Evolutionary conservation across 768 basidiomycete species (phyloP).

Genomic region (Nevesoporus exiguus): DNA sequence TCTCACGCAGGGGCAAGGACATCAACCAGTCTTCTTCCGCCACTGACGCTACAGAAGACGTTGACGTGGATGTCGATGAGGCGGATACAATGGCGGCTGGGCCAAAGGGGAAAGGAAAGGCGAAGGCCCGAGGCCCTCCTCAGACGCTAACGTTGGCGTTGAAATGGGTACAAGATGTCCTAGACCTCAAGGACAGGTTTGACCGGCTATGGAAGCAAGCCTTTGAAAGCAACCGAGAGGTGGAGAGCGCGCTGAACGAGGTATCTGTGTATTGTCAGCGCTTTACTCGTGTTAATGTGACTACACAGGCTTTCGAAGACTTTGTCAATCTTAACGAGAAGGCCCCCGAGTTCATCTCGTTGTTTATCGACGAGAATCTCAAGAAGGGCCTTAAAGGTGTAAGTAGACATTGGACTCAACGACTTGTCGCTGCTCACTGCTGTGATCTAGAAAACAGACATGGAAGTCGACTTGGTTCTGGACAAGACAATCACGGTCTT

Average conservation of each 20-base stretch:
- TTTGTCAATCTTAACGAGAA: slow-evolving; percentile 89
- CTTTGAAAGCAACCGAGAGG: slow-evolving; percentile 66
- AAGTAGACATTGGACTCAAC: slow-evolving; percentile 29
- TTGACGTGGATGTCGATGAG: slow-evolving; percentile 34
- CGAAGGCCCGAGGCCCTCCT: slow-evolving; percentile 43
- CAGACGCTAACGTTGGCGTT: slow-evolving; percentile 60
- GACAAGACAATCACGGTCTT: slow-evolving; percentile 97
- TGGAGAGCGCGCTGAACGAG: slow-evolving; percentile 83
- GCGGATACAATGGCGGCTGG: slow-evolving; percentile 34
- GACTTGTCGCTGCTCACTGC: background rate
- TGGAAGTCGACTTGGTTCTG: slow-evolving; percentile 82
- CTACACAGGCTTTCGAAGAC: slow-evolving; percentile 77
- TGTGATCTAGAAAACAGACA: slow-evolving; percentile 78
- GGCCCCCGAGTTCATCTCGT: slow-evolving; percentile 89
- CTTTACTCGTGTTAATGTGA: slow-evolving; percentile 1
- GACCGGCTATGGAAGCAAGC: slow-evolving; percentile 69
- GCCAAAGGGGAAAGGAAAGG: slow-evolving; percentile 52
- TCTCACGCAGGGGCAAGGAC: slow-evolving; percentile 69
- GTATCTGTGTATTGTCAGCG: slow-evolving; percentile 39
- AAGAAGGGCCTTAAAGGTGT: slow-evolving; percentile 94
- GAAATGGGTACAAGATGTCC: slow-evolving; percentile 90
- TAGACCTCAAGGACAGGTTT: slow-evolving; percentile 90
- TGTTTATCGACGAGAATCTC: slow-evolving; percentile 96
- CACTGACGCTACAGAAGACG: slow-evolving; percentile 35
- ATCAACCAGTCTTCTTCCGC: slow-evolving; percentile 66